Evolutionary conservation across 176 grass and related monocot species (phyloP), one percentile per base, ranked within the genome.

Genomic region (Zoysia pacifica): DNA sequence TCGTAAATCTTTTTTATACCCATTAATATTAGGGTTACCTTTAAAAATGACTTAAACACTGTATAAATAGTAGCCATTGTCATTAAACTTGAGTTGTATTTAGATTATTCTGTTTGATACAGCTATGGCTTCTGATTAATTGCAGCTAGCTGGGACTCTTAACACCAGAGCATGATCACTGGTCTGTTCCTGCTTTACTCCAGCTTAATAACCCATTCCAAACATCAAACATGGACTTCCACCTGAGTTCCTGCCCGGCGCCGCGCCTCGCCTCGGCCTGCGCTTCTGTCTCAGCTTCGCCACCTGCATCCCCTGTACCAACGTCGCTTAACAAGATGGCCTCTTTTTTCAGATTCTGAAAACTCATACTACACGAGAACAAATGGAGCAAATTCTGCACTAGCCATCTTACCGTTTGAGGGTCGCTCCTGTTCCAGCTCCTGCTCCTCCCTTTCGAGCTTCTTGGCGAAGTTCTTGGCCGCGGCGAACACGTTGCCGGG

Each of bases 191-290:
- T 2, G 42, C 44, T 49, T 87, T 87, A 40, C 73, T 72, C 66
- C 79, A 65, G 39, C 63, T 38, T n/a, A 0, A 78, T 3, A 83
- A 11, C 36, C 80, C 80, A 79, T 69, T 88, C 86, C 80, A 88
- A 52, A 68, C 19, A 69, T 88, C 75, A 71, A 74, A 5, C 67
- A 83, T 11, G 63, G 18, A 12, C 60, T 78, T 83, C 86, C 86
- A 87, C n/a, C 50, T 44, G 36, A 83, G 79, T 19, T 83, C 86
- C 60, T 83, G 50, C 50, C 85, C 67, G 1, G 74, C 86, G 16
- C 53, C n/a, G 14, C 62, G 70, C 19, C 88, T 81, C 16, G 82
- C 88, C 75, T 81, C 70, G 8, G 74, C 91, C 86, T 88, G 88
- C 9, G 91, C 83, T 74, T 6, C 56, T 3, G 56, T 60, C 19